These are phyloP conservation scores for Claviceps sp. DNA, from an alignment of 2,329 filamentous ascomycete genomes.

Conservation along the genomic window DNA sequence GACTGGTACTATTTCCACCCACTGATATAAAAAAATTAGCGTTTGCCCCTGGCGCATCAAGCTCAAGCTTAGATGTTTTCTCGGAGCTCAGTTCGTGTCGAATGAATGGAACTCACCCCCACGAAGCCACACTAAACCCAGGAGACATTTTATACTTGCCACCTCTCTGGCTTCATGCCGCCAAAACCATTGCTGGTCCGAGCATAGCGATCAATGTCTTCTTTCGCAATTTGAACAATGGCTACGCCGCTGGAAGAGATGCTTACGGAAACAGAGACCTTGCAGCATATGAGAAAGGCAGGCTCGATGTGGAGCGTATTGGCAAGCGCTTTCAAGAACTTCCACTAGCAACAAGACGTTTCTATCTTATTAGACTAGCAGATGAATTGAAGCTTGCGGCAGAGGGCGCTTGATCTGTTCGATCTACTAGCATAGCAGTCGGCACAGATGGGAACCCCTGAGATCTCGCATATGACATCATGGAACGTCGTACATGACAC, in stretches of 20 bases:
- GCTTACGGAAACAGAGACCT: slow-evolving; percentile 83
- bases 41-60: slow-evolving; percentile 66
- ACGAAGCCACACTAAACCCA: slow-evolving; percentile 50
- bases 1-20: slow-evolving; percentile 66
- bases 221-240: slow-evolving; percentile 56
- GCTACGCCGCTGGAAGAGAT: slow-evolving; percentile 63
- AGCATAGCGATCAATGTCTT: slow-evolving; percentile 85
- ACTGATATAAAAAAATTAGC: slow-evolving; percentile 55
- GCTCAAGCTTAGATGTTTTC: slow-evolving; percentile 65
- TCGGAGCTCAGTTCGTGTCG: slow-evolving; percentile 26
- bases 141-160: slow-evolving; percentile 75
- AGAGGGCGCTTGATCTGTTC: slow-evolving; percentile 5
- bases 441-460: too few relatives aligned
- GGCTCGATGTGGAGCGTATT: slow-evolving; percentile 58
- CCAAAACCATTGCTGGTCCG: slow-evolving; percentile 40
- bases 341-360: slow-evolving; percentile 52
- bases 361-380: slow-evolving; percentile 62
- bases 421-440: slow-evolving; percentile 9
- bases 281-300: slow-evolving; percentile 69
- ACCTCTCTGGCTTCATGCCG: slow-evolving; percentile 73
- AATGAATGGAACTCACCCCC: slow-evolving; percentile 42
- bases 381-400: slow-evolving; percentile 41
- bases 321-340: slow-evolving; percentile 48
- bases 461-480: too few relatives aligned
- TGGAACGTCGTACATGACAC: too few relatives aligned